phyloP scores from a whole-genome alignment of 163 green algal genomes.

The Chlamydomonas reinhardtii region DNA sequence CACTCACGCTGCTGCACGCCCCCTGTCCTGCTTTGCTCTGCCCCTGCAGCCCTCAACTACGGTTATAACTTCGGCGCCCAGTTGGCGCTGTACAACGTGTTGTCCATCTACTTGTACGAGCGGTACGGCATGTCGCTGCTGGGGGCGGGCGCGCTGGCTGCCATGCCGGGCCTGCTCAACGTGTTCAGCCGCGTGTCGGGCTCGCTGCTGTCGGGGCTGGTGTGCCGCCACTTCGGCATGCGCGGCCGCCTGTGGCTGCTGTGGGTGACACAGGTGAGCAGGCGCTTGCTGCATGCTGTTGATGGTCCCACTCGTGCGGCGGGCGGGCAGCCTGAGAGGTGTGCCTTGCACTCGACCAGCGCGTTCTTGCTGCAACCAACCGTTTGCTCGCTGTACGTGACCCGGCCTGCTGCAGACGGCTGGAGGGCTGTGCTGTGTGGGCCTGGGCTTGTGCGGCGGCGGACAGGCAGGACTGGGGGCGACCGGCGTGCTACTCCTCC shows the following conservation, averaged over 20 bases:
- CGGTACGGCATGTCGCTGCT: constrained; percentile 82
- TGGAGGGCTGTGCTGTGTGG: constrained; percentile 64
- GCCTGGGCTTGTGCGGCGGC: constrained; percentile 60
- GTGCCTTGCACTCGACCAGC: no score
- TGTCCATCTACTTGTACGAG: constrained; percentile 85
- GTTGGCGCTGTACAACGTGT: constrained; percentile 93
- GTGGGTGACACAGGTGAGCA: constrained; percentile 49
- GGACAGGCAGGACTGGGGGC: background rate
- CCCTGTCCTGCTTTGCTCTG: no score
- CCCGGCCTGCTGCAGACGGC: background rate
- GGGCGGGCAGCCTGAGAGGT: no score
- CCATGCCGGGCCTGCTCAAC: constrained; percentile 88
- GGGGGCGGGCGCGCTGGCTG: constrained; percentile 23
- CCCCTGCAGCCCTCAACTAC: constrained; percentile 59
- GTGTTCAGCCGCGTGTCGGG: constrained; percentile 79
- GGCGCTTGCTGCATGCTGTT: no score
- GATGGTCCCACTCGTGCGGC: no score
- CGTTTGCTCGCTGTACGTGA: no score
- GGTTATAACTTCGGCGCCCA: constrained; percentile 90
- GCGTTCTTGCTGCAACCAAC: no score
- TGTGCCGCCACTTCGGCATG: constrained; percentile 80
- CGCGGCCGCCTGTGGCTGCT: constrained; percentile 85
- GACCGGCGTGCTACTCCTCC: constrained; percentile 16
- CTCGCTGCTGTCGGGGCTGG: constrained; percentile 74
- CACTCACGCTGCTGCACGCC: no score